phyloP scores from a whole-genome alignment of 768 basidiomycete genomes.

The Rhizopogon rudus region DNA sequence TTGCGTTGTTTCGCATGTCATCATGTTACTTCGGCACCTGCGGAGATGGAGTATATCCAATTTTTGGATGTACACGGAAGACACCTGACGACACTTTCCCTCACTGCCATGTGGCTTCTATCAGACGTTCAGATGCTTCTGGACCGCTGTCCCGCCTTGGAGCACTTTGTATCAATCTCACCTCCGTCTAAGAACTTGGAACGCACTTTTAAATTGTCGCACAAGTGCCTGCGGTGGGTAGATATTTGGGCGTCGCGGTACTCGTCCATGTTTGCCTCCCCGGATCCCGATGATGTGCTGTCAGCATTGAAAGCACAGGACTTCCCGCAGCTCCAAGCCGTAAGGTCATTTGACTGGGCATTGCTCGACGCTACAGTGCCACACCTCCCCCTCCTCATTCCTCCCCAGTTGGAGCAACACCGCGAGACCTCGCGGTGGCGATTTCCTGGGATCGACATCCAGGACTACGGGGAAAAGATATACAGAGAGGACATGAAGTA shows the following conservation, averaged over 20 bases:
- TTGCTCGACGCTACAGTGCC: not conserved
- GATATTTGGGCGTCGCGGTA: slow-evolving; percentile 3
- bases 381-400: not conserved
- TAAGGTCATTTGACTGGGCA: slow-evolving; percentile 1
- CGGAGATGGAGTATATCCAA: not conserved
- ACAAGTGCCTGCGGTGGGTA: not conserved
- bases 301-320: not conserved
- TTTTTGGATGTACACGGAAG: not conserved
- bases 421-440: not conserved
- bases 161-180: not conserved
- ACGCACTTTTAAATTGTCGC: not conserved
- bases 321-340: not conserved
- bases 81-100: not conserved
- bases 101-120: not conserved
- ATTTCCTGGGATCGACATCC: slow-evolving; percentile 3
- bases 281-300: not conserved
- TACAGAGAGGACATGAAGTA: slow-evolving; percentile 3
- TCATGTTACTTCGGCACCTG: not conserved
- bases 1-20: not conserved
- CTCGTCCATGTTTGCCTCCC: not conserved
- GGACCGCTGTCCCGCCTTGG: not conserved
- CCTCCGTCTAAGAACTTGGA: not conserved
- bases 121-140: not conserved
- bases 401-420: not conserved
- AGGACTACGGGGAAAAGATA: not conserved